Evolutionary conservation across 2,329 filamentous ascomycete species (phyloP), one percentile per base, ranked within the genome.

Genomic region (Aureobasidium sp.): DNA sequence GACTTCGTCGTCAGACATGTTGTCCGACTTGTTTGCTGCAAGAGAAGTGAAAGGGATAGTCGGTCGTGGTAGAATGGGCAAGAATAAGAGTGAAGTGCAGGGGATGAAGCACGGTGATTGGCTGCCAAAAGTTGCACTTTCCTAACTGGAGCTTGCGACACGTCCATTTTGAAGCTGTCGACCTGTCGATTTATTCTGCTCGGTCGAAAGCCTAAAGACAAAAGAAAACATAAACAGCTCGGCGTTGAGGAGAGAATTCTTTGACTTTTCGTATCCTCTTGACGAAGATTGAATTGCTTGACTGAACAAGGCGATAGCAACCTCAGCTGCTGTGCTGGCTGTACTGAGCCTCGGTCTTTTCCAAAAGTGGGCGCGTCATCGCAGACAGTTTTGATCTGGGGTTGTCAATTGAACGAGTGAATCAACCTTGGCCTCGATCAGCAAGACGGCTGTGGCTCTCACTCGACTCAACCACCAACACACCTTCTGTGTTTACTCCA

Each of bases 1-100:
- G 52, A 88, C 87, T 74, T 96, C 93, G 74, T 96, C 90, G 78
- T 97, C 91, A 50, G 90, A 95, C 89, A 95, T 95, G 68, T 53
- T 27, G 30, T 13, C 27, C 9, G 37, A 32, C 13, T 37, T 15
- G 34, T 15, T 37, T 37, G 34, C 34, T 16, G 52, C 4, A 29
- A 42, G 16, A 42, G 8, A 36, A 42, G 25, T 16, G 52, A 32
- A 37, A 54, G 27, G 11, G 15, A 54, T 11, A 16, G 27, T 21
- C 21, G 16, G 7, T 54, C 25, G 36, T 32, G 37, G 25, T 30
- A n/a, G 10, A 45, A 57, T 25, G 41, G 53, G 53, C 39, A 57
- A 57, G 53, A 45, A 44, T 57, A 57, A 57, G 53, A 57, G 53
- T 32, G 37, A 54, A 29, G 37, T 13, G 39, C 53, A 57, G 53